Base-by-base conservation (phyloP, 176 grass and related monocot species). In the Stipa capillata region DNA sequence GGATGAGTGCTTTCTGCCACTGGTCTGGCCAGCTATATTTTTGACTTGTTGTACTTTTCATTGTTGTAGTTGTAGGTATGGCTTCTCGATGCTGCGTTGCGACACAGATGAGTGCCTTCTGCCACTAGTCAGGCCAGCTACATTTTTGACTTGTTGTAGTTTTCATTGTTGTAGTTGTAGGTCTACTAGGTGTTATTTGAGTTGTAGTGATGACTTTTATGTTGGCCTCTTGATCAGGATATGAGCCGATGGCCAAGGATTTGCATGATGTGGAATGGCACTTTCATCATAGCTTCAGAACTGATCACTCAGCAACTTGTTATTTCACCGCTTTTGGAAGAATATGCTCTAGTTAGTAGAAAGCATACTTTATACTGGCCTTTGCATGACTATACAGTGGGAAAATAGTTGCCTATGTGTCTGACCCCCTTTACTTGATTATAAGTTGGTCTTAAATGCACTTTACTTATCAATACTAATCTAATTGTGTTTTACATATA, bases 281-380 rank as follows among this genome's bases (percentile, higher is more conserved):
- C 20, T 97, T 97, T 77, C 93, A 90, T 16, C 93, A 97, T 65
- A 97, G 93, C 65, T 97, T 93, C 72, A 89, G 93, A 72, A 90
- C 90, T 91, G 73, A 73, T 77, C 34, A 2, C 48, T 81, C 47
- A 15, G 25, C 69, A 49, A 3, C 72, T 67, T 56, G 18, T 65
- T 20, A 52, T 52, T 65, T 24, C 35, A 66, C 35, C 40, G 43
- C 16, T 79, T 79, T 5, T 10, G 54, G 27, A 50, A 49, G n/a
- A 51, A 43, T 13, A 10, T 43, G 44, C 35, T 32, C 44, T 69
- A 35, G 49, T 51, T 18, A 63, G 7, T 72, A 25, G 31, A 18
- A 42, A 24, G 32, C 18, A 35, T 64, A 10, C 37, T 35, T 76
- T 44, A 23, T 7, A 54, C 14, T 1, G 40, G 1, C 11, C 56